These are phyloP conservation scores for Mimosa pudica DNA, from an alignment of 306 rosid genomes.

Conservation along the genomic window DNA sequence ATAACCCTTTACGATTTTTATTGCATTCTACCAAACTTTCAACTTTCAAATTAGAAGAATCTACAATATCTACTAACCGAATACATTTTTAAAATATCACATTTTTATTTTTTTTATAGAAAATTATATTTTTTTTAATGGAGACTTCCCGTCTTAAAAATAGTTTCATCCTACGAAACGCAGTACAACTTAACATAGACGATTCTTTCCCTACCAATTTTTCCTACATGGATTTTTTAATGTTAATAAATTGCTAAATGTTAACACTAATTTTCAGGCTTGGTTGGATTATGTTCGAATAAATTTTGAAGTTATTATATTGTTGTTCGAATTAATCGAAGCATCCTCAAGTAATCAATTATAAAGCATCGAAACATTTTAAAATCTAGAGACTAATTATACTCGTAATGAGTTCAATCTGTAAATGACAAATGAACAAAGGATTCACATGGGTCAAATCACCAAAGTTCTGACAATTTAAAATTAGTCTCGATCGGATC, in stretches of 20 bases:
- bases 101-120: no score
- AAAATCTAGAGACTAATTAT: background rate
- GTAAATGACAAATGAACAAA: no score
- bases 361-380: background rate
- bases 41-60: no score
- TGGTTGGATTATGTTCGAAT: background rate
- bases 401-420: background rate
- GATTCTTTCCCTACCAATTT: background rate
- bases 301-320: background rate
- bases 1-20: background rate
- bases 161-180: background rate
- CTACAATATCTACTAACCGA: background rate
- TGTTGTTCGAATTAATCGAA: background rate
- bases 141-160: background rate
- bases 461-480: background rate
- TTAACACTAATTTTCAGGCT: background rate
- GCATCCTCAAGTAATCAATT: background rate
- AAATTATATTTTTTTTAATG: no score
- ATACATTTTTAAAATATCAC: background rate
- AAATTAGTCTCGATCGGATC: background rate
- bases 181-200: background rate
- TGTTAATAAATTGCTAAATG: background rate
- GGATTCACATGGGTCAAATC: background rate
- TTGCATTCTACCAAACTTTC: background rate
- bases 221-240: background rate